A percentile compares a stretch with the other conserved stretches of the same genome.
These are phyloP conservation scores for Stentor roeselii DNA, from an alignment of 73 alveolate genomes.

Conservation along the genomic window DNA sequence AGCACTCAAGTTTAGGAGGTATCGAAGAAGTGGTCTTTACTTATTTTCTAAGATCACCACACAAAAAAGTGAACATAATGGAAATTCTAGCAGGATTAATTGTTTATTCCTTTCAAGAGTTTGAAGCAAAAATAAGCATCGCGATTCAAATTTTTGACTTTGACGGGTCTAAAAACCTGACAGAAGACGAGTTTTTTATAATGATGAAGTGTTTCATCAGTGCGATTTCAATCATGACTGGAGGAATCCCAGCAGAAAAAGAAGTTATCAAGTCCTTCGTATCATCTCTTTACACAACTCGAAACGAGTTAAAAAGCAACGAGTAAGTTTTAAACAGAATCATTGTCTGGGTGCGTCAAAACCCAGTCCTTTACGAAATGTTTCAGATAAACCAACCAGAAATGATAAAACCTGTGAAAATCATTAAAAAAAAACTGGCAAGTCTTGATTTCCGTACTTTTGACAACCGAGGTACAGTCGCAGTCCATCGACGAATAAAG, in stretches of 20 bases:
- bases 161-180: slow-evolving; percentile 21
- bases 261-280: background rate
- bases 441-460: background rate
- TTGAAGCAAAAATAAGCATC: background rate
- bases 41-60: background rate
- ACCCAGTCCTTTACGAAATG: background rate
- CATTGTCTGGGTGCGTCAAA: background rate
- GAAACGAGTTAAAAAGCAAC: background rate
- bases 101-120: background rate
- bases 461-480: background rate
- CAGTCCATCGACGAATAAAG: background rate
- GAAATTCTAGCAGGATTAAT: background rate
- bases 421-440: background rate
- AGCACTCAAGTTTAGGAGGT: background rate
- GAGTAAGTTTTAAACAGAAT: background rate
- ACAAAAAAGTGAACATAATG: background rate
- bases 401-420: background rate
- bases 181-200: slow-evolving; percentile 8
- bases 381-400: background rate
- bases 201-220: background rate
- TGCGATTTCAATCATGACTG: background rate
- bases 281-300: background rate
- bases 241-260: background rate
- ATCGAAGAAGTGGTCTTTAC: slow-evolving; percentile 17
- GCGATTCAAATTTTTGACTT: background rate